Evolutionary conservation across 495 filamentous ascomycete species (phyloP).

Genomic region (Lentithecium fluviatile): DNA sequence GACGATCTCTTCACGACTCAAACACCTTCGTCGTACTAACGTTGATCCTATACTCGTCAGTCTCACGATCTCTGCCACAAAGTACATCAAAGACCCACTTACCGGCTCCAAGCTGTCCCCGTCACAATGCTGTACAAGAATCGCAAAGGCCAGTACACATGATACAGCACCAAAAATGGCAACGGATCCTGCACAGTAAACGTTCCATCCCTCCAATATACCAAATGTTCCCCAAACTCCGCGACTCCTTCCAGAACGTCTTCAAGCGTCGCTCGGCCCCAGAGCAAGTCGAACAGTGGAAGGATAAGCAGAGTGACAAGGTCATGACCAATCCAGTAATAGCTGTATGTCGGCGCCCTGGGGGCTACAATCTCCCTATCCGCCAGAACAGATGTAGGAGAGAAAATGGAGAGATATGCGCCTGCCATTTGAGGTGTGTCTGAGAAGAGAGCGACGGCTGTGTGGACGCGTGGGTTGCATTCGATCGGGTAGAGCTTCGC

Average conservation of each 20-base stretch:
- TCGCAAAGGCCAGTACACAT: constrained; percentile 59
- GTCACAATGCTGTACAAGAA: constrained; percentile 45
- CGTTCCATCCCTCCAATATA: constrained; percentile 60
- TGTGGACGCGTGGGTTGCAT: constrained; percentile 64
- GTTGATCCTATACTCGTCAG: constrained; percentile 45
- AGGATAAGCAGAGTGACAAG: constrained; percentile 51
- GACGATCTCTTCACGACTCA: background rate
- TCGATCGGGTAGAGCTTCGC: constrained; percentile 55
- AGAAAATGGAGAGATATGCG: constrained; percentile 34
- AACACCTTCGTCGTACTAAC: constrained; percentile 61
- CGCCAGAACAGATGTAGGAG: background rate
- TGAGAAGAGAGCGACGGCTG: constrained; percentile 55
- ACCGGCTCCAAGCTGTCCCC: constrained; percentile 53
- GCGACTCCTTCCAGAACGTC: constrained; percentile 32
- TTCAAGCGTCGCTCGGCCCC: constrained; percentile 6
- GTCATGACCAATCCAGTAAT: constrained; percentile 63
- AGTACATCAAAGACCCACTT: background rate
- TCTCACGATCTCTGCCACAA: background rate
- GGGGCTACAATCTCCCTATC: constrained; percentile 34
- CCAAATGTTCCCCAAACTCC: constrained; percentile 47
- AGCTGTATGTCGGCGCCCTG: constrained; percentile 31
- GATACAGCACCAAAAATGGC: constrained; percentile 58
- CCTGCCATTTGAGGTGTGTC: constrained; percentile 34
- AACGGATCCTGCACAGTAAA: constrained; percentile 61
- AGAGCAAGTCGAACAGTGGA: constrained; percentile 44